These are phyloP conservation scores for Pythium myriotylum DNA, from an alignment of 352 stramenopile genomes.

Conservation along the genomic window DNA sequence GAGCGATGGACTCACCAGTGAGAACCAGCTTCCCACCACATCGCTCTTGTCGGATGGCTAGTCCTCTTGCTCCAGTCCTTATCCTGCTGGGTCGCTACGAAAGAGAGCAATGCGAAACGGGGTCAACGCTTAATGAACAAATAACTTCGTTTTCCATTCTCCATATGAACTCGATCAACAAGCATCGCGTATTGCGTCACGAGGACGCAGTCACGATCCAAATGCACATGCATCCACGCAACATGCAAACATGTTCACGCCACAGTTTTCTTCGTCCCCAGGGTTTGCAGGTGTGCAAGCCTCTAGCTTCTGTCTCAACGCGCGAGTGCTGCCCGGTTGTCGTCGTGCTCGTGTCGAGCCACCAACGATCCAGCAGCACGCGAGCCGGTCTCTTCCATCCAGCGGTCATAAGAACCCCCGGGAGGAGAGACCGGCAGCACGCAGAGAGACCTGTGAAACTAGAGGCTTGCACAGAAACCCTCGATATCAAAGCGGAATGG, in stretches of 20 bases:
- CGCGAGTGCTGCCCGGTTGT: conserved; percentile 29
- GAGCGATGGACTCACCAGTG: conserved; percentile 10
- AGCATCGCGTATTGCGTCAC: no score
- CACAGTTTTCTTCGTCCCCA: conserved; percentile 29
- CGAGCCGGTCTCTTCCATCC: neutral
- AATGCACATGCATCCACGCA: conserved; percentile 14
- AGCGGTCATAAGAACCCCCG: neutral
- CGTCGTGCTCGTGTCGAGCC: conserved; percentile 7
- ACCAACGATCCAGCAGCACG: conserved; percentile 24
- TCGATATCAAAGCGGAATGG: conserved; percentile 86
- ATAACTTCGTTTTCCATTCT: no score
- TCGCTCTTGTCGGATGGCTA: neutral
- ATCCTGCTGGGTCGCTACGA: no score
- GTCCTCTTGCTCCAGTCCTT: neutral
- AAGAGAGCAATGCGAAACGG: no score
- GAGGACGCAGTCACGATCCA: no score
- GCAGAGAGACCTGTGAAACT: conserved; percentile 24
- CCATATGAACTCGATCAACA: no score
- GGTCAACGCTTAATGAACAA: no score
- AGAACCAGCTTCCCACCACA: conserved; percentile 13
- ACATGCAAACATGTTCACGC: conserved; percentile 24
- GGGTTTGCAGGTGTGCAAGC: conserved; percentile 30
- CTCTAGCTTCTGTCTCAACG: conserved; percentile 29
- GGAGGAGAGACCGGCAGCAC: neutral
- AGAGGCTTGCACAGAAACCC: conserved; percentile 89